Percentiles rank a stretch among this genome's conserved stretches.
Conservation (phyloP, 352 stramenopile species). For the Phytophthora melonis region DNA sequence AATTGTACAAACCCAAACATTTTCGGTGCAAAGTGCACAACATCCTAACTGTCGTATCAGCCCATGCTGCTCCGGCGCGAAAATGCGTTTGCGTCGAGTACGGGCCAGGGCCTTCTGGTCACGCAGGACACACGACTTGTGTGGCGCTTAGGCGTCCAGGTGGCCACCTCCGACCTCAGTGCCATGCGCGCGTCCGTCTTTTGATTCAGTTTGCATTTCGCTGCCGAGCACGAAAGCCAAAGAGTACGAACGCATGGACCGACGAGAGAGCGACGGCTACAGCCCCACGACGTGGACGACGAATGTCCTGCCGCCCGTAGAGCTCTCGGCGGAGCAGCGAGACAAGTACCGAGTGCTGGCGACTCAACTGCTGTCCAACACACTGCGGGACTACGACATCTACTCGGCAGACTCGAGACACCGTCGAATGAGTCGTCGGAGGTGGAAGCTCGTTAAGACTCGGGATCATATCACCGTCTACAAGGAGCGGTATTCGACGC, state of each 20-base stretch:
- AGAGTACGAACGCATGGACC: conserved; percentile 17
- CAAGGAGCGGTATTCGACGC: conserved; percentile 42
- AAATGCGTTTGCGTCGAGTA: conserved; percentile 4
- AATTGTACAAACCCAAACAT: background rate
- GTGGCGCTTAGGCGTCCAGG: conserved; percentile 18
- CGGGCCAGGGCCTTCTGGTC: too few relatives aligned
- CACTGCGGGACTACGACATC: conserved; percentile 44
- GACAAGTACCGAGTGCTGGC: conserved; percentile 39
- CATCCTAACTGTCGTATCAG: conserved; percentile 13
- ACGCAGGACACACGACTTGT: conserved; percentile 4
- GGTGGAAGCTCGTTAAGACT: conserved; percentile 40
- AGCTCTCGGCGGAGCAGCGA: conserved; percentile 28
- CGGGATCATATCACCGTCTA: conserved; percentile 48
- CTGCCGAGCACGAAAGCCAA: conserved; percentile 11
- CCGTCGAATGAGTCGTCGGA: conserved; percentile 40
- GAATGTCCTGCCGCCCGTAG: conserved; percentile 26
- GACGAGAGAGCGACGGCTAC: conserved; percentile 27
- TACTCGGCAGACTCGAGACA: conserved; percentile 41
- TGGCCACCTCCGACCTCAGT: conserved; percentile 14
- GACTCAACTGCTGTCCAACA: conserved; percentile 39
- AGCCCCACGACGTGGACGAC: conserved; percentile 39
- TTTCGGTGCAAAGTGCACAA: background rate
- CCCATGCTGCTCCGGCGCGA: background rate
- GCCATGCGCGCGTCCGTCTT: background rate
- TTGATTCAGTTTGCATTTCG: conserved; percentile 37